Conservation (phyloP, 1,284 basidiomycete genomes). For the Peniophora sp. region DNA sequence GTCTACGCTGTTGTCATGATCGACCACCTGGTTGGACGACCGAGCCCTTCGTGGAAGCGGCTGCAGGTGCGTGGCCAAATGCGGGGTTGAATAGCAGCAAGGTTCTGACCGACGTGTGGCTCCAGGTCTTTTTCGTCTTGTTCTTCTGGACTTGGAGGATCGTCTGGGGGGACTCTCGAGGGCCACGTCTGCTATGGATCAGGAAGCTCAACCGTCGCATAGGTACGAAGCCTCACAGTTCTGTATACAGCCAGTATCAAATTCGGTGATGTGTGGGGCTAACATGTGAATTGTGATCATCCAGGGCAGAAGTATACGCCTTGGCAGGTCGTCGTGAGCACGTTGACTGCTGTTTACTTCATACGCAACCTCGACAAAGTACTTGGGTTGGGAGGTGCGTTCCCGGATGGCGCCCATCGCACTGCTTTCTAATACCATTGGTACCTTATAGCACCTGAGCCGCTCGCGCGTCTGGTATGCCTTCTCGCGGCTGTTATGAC, state of each 20-base stretch:
- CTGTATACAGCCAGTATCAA: background rate
- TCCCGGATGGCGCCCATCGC: background rate
- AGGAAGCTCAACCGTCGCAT: constrained; percentile 50
- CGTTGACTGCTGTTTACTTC: constrained; percentile 81
- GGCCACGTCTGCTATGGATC: constrained; percentile 61
- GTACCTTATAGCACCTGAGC: constrained; percentile 73
- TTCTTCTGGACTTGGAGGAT: constrained; percentile 87
- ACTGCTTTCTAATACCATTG: background rate
- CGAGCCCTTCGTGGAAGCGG: constrained; percentile 30
- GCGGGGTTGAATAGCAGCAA: too few species aligned
- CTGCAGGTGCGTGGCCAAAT: constrained; percentile 19
- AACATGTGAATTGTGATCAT: background rate
- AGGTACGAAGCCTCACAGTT: constrained; percentile 37
- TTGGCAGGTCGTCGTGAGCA: constrained; percentile 88
- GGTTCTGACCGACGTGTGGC: too few species aligned
- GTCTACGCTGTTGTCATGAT: constrained; percentile 21
- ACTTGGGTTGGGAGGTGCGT: constrained; percentile 74
- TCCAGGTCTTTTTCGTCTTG: constrained; percentile 77
- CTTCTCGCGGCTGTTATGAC: background rate
- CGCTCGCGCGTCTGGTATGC: constrained; percentile 77
- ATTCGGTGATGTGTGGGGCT: background rate
- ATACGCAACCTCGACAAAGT: constrained; percentile 84
- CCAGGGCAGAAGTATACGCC: constrained; percentile 82
- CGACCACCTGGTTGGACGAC: constrained; percentile 29
- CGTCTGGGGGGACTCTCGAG: constrained; percentile 56